Conservation (phyloP, 1,284 basidiomycete species). For the Moniliophthora roreri region DNA sequence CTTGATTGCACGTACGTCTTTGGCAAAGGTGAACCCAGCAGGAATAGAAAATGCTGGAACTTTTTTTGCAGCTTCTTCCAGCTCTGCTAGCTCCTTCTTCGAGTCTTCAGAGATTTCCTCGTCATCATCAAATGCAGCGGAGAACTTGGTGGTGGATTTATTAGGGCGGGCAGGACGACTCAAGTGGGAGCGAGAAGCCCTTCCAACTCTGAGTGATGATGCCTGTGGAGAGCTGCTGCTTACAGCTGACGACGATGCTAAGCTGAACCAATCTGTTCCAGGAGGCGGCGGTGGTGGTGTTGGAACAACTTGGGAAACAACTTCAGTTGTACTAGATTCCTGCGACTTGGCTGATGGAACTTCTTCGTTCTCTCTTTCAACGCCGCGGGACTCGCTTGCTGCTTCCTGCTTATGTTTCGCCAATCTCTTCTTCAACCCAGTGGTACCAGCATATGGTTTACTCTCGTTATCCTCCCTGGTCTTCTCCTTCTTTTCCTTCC, state of each 20-base stretch:
- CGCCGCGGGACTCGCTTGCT: slow-evolving; percentile 23
- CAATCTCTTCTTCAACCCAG: slow-evolving; percentile 73
- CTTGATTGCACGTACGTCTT: slow-evolving; percentile 45
- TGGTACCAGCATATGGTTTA: slow-evolving; percentile 73
- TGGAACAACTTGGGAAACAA: slow-evolving; percentile 14
- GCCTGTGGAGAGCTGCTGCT: slow-evolving; percentile 24
- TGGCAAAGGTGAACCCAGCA: slow-evolving; percentile 66
- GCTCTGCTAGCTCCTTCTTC: slow-evolving; percentile 38
- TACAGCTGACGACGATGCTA: slow-evolving; percentile 17
- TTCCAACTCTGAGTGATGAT: slow-evolving; percentile 67
- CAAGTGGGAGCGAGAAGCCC: slow-evolving; percentile 52
- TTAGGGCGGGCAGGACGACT: slow-evolving; percentile 28
- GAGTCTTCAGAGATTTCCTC: slow-evolving; percentile 46
- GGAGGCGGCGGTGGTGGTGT: slow-evolving; percentile 21
- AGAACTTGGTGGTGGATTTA: slow-evolving; percentile 60
- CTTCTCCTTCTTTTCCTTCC: slow-evolving; percentile 27
- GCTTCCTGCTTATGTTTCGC: slow-evolving; percentile 42
- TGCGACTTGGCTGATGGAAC: background rate
- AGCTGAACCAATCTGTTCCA: slow-evolving; percentile 23
- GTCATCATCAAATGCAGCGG: slow-evolving; percentile 66
- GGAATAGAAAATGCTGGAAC: slow-evolving; percentile 59
- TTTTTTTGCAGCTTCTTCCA: slow-evolving; percentile 53
- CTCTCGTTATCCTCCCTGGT: slow-evolving; percentile 41
- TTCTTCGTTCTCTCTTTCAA: background rate
- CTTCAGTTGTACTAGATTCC: background rate